Base-by-base conservation (phyloP, 2,329 filamentous ascomycete species). In the Chaetomiaceae sp. region DNA sequence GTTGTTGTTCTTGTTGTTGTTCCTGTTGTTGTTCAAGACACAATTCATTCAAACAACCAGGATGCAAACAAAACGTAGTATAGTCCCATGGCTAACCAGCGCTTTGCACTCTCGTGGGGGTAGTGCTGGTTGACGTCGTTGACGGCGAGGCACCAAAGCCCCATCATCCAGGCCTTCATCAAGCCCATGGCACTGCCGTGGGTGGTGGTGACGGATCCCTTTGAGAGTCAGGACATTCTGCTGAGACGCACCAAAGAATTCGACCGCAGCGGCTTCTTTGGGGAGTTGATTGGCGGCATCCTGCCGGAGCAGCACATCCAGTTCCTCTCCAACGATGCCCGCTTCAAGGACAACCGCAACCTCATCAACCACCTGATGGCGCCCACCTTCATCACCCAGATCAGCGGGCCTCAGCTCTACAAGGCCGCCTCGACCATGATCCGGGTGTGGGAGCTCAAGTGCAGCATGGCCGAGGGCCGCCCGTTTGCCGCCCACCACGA, bases 141-240 rank as follows among this genome's bases (percentile, higher is more conserved):
- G 11, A 65, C 62, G 3, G 52, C 52, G 18, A 63, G 63, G 9
- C 66, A 71, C 42, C 57, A 70, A 5, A 69, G 68, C 10, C 73
- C 75, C 0, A 67, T 79, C 52, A 61, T 72, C 5, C 78, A 81
- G 58, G 63, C 74, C 5, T 79, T 79, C 60, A 61, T 77, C 48
- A 63, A 65, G 6, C 75, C 76, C 1, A 66, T 76, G 14, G 56
- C 59, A 1, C 65, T 64, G 25, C 77, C 76, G 2, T 70, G 67
- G 61, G 64, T 80, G 1, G 51, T 79, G 4, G 56, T 79, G 4
- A 64, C 68, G 18, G 75, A 76, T 51, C 70, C 66, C 9, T 64
- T 64, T 3, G 74, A 76, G 60, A 62, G 64, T 14, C 71, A 75
- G 58, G 74, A 77, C 57, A 67, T 78, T 38, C 66, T 76, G 23